These are phyloP conservation scores for Hanseniaspora uvarum DNA, from an alignment of 1,139 yeast genomes.

Conservation along the genomic window DNA sequence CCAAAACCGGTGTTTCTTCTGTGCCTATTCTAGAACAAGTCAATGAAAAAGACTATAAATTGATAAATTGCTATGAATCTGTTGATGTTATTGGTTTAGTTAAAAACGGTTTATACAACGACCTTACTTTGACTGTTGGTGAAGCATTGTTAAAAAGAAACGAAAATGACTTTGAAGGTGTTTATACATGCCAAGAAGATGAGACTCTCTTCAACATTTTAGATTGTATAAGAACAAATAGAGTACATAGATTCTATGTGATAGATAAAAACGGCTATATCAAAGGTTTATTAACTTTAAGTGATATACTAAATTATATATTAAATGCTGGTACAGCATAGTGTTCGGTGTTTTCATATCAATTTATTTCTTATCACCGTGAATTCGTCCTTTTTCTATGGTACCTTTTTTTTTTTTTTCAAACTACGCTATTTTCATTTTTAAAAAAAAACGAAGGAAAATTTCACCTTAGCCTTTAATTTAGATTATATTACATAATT, in stretches of 20 bases:
- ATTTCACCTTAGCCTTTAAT: no score
- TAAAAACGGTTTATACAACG: conserved; percentile 90
- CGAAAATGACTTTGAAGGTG: conserved; percentile 96
- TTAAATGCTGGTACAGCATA: conserved; percentile 46
- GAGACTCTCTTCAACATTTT: conserved; percentile 84
- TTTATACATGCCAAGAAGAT: conserved; percentile 81
- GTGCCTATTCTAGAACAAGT: conserved; percentile 82
- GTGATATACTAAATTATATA: conserved; percentile 81
- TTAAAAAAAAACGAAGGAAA: no score
- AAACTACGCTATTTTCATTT: no score
- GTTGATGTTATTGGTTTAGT: conserved; percentile 87
- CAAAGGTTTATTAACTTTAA: conserved; percentile 76
- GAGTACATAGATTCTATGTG: conserved; percentile 85
- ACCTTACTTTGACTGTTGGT: conserved; percentile 82
- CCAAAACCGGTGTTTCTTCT: conserved; percentile 73
- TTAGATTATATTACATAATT: no score
- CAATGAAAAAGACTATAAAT: conserved; percentile 33
- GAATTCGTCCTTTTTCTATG: no score
- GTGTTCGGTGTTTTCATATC: not conserved
- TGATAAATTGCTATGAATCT: conserved; percentile 89
- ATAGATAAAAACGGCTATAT: conserved; percentile 73
- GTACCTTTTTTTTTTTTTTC: not conserved
- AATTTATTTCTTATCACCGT: not conserved
- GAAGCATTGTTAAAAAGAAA: conserved; percentile 82
- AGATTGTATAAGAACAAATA: conserved; percentile 85